Percentiles rank a stretch among this genome's conserved stretches.
phyloP scores from a whole-genome alignment of 2,329 filamentous ascomycete species.

The Botrytis paeoniae region DNA sequence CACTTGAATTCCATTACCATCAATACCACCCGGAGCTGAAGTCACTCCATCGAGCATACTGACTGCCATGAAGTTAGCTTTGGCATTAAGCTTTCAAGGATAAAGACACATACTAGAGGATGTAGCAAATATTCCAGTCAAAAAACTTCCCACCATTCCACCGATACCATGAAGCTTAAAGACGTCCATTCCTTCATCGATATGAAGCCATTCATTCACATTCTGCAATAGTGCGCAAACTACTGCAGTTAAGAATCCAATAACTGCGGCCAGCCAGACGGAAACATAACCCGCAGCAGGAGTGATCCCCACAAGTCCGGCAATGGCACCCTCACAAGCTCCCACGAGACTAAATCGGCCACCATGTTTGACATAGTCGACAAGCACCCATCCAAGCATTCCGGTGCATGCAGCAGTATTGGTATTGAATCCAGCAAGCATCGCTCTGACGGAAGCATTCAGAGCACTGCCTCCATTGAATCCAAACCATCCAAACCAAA shows the following conservation, averaged over 20 bases:
- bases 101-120: slow-evolving; percentile 26
- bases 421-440: slow-evolving; percentile 57
- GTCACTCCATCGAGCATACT: slow-evolving; percentile 51
- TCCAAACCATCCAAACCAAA: slow-evolving; percentile 61
- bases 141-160: slow-evolving; percentile 54
- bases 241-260: slow-evolving; percentile 51
- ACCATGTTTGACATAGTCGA: slow-evolving; percentile 49
- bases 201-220: slow-evolving; percentile 50
- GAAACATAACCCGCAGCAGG: slow-evolving; percentile 55
- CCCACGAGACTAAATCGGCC: slow-evolving; percentile 51
- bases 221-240: slow-evolving; percentile 41
- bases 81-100: neutral
- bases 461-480: slow-evolving; percentile 52
- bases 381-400: slow-evolving; percentile 51
- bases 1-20: slow-evolving; percentile 53
- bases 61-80: slow-evolving; percentile 37
- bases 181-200: slow-evolving; percentile 59
- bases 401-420: slow-evolving; percentile 56
- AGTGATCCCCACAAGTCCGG: slow-evolving; percentile 57
- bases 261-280: slow-evolving; percentile 49
- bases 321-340: slow-evolving; percentile 53
- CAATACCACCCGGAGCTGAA: slow-evolving; percentile 44
- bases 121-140: slow-evolving; percentile 57
- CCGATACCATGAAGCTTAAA: slow-evolving; percentile 59
- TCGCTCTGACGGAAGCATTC: slow-evolving; percentile 50